These are phyloP conservation scores for Alternaria dauci DNA, from an alignment of 2,329 filamentous ascomycete genomes.

Conservation along the genomic window DNA sequence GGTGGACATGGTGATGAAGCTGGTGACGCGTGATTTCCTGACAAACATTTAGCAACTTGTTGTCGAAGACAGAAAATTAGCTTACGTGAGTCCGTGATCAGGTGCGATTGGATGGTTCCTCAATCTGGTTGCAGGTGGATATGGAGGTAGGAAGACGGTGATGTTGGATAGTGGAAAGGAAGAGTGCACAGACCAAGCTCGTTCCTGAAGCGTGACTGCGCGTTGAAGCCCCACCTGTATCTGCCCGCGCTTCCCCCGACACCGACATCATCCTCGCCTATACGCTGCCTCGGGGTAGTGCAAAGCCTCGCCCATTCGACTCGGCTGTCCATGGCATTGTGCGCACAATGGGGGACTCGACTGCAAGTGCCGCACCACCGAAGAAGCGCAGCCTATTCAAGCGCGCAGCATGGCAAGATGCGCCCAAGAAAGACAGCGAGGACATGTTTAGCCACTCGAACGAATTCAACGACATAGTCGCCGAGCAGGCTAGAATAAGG, in stretches of 20 bases:
- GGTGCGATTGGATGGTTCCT: background rate
- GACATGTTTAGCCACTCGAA: constrained; percentile 56
- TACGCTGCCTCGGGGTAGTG: background rate
- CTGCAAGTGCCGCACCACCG: constrained; percentile 30
- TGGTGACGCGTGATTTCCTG: background rate
- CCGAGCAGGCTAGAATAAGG: constrained; percentile 48
- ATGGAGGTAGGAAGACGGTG: background rate
- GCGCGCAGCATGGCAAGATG: constrained; percentile 60
- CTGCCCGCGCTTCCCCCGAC: background rate
- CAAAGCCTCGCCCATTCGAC: background rate
- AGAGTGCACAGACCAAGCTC: constrained; percentile 31
- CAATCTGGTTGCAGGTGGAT: background rate
- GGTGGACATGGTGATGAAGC: constrained; percentile 28
- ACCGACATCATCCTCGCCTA: constrained; percentile 5
- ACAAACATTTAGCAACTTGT: background rate
- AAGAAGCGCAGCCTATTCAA: constrained; percentile 64
- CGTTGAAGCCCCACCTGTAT: constrained; percentile 25
- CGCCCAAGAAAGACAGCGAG: constrained; percentile 47
- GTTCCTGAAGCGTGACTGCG: constrained; percentile 44
- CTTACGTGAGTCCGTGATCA: background rate
- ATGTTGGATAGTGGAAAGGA: constrained; percentile 4
- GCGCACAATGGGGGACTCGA: constrained; percentile 37
- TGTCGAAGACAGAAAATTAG: background rate
- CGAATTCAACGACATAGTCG: constrained; percentile 50
- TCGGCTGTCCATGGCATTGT: constrained; percentile 24